Evolutionary conservation across 1,139 yeast genomes (phyloP).

Genomic region (Taphrina confusa): DNA sequence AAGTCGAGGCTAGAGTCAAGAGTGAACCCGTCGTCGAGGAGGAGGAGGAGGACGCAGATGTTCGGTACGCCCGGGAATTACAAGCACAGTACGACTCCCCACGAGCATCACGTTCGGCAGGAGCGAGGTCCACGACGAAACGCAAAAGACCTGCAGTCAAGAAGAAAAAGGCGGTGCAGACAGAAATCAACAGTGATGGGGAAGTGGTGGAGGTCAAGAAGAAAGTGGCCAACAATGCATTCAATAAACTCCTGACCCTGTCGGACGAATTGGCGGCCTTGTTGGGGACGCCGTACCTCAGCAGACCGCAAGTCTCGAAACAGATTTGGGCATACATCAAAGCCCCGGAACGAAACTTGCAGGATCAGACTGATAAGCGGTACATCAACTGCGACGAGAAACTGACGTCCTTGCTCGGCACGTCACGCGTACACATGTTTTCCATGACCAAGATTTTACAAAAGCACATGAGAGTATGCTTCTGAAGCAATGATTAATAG

Average conservation of each 20-base stretch:
- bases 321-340: conserved; percentile 74
- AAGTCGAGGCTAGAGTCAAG: conserved; percentile 4
- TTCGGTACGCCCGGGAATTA: conserved; percentile 19
- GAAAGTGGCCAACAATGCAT: conserved; percentile 41
- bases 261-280: conserved; percentile 57
- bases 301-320: conserved; percentile 74
- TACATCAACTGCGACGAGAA: conserved; percentile 69
- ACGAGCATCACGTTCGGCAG: conserved; percentile 36
- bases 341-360: conserved; percentile 54
- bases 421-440: conserved; percentile 58
- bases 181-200: conserved; percentile 14
- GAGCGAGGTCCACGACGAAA: conserved; percentile 33
- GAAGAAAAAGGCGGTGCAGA: conserved; percentile 35
- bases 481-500: neutral
- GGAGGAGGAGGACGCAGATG: conserved; percentile 43
- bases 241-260: conserved; percentile 47
- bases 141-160: conserved; percentile 49
- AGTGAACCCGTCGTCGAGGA: conserved; percentile 43
- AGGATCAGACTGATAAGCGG: conserved; percentile 67
- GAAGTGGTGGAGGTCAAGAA: conserved; percentile 23
- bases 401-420: conserved; percentile 59
- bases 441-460: conserved; percentile 58
- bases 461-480: conserved; percentile 11
- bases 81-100: conserved; percentile 11
- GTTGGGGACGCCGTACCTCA: conserved; percentile 48